phyloP scores from a whole-genome alignment of 768 basidiomycete species.

The Panaeolus papilionaceus region DNA sequence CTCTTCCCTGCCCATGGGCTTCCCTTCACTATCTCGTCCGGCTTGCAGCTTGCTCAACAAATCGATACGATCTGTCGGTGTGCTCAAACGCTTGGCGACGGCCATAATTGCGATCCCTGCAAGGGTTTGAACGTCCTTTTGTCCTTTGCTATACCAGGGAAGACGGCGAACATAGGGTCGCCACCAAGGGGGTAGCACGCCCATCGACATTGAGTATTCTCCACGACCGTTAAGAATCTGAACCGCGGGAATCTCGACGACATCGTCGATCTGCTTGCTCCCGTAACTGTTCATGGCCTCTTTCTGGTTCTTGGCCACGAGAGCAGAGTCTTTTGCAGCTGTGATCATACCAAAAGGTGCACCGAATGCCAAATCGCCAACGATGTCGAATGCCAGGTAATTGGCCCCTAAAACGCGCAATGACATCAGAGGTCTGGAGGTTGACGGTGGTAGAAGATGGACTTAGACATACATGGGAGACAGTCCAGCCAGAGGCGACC shows the following conservation, averaged over 20 bases:
- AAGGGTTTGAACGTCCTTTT: slow-evolving; percentile 69
- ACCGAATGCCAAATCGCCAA: slow-evolving; percentile 89
- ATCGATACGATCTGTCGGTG: slow-evolving; percentile 78
- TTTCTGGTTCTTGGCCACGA: slow-evolving; percentile 64
- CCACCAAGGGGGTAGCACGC: slow-evolving; percentile 75
- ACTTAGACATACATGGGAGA: slow-evolving; percentile 66
- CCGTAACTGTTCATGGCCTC: slow-evolving; percentile 65
- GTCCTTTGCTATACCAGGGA: slow-evolving; percentile 81
- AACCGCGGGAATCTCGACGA: slow-evolving; percentile 76
- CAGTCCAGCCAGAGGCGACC: slow-evolving; percentile 78
- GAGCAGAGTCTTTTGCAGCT: slow-evolving; percentile 73
- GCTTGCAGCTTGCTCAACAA: slow-evolving; percentile 81
- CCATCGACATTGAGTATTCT: slow-evolving; percentile 86
- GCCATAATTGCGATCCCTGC: slow-evolving; percentile 83
- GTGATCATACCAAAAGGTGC: slow-evolving; percentile 89
- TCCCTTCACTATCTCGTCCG: slow-evolving; percentile 80
- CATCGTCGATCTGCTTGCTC: slow-evolving; percentile 47
- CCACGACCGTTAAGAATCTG: slow-evolving; percentile 88
- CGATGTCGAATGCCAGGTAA: slow-evolving; percentile 70
- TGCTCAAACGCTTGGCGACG: slow-evolving; percentile 75
- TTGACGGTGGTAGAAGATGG: neutral
- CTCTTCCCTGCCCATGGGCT: slow-evolving; percentile 81
- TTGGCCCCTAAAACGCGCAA: slow-evolving; percentile 47
- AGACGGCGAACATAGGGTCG: slow-evolving; percentile 67
- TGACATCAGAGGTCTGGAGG: slow-evolving; percentile 18